A percentile compares a stretch with the other conserved stretches of the same genome.
phyloP scores from a whole-genome alignment of 1,284 basidiomycete species.

The Cryptococcus deneoformans region DNA sequence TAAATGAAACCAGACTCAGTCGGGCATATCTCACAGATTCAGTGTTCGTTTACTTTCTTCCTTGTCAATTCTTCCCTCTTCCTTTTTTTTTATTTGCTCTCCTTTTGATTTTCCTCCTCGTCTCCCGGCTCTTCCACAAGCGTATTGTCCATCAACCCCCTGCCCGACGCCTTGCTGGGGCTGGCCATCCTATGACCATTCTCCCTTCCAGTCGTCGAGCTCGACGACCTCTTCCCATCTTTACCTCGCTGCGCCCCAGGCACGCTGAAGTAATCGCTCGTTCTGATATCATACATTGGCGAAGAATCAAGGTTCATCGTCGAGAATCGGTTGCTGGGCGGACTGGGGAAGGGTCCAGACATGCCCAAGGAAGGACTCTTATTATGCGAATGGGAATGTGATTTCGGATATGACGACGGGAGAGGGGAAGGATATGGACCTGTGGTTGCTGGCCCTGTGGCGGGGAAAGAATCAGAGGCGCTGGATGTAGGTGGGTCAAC shows the following conservation, averaged over 20 bases:
- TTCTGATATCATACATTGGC: conserved; percentile 38
- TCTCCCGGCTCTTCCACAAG: neutral
- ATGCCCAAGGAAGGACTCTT: conserved; percentile 20
- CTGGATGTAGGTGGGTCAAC: neutral
- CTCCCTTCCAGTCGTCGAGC: neutral
- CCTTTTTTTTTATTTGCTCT: neutral
- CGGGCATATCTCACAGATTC: too few relatives aligned
- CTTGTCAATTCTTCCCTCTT: too few relatives aligned
- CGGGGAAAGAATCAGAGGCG: conserved; percentile 1
- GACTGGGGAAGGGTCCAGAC: conserved; percentile 26
- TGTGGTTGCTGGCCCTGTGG: neutral
- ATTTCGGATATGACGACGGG: neutral
- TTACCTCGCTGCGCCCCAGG: neutral
- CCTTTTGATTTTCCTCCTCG: neutral
- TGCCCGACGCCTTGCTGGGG: neutral
- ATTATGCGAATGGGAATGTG: neutral
- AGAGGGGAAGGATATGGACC: conserved; percentile 6
- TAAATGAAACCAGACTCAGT: too few relatives aligned
- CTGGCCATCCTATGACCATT: conserved; percentile 8
- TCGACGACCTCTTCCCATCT: conserved; percentile 8
- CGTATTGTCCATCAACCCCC: neutral
- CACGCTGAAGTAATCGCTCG: conserved; percentile 26
- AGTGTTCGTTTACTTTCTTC: too few relatives aligned
- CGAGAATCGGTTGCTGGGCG: conserved; percentile 6
- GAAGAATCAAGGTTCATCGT: conserved; percentile 20